A percentile compares a stretch with the other conserved stretches of the same genome.
Conservation (phyloP, 73 alveolate species). For the Tetrahymena thermophila region DNA sequence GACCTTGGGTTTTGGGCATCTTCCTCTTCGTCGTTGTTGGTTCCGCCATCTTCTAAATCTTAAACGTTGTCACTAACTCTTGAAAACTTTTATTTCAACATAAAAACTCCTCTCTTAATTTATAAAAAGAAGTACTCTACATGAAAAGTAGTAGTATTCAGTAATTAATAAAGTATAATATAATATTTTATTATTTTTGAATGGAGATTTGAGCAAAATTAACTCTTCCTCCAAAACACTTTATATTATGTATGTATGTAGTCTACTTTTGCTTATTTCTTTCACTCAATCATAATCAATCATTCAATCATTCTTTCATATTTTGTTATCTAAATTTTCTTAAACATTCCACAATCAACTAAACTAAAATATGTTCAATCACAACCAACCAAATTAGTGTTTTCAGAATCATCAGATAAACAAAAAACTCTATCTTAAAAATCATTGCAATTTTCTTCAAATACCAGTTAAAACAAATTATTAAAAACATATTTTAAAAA, state of each 20-base stretch:
- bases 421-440: neutral
- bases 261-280: neutral
- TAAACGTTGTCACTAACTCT: constrained; percentile 21
- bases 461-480: neutral
- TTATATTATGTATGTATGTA: neutral
- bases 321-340: neutral
- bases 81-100: neutral
- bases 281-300: neutral
- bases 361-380: neutral
- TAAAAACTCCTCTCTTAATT: neutral
- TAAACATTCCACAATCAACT: neutral
- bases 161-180: neutral
- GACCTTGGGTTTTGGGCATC: constrained; percentile 72
- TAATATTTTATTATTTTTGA: neutral
- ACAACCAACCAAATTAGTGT: neutral
- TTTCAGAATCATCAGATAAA: neutral
- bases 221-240: constrained; percentile 1
- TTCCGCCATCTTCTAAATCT: constrained; percentile 70
- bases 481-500: neutral
- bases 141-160: neutral
- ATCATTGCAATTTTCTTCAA: neutral
- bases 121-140: neutral
- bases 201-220: neutral
- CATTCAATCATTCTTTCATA: neutral
- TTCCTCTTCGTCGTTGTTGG: constrained; percentile 76